phyloP scores from a whole-genome alignment of 768 basidiomycete genomes.

The Psilocybe sp. region DNA sequence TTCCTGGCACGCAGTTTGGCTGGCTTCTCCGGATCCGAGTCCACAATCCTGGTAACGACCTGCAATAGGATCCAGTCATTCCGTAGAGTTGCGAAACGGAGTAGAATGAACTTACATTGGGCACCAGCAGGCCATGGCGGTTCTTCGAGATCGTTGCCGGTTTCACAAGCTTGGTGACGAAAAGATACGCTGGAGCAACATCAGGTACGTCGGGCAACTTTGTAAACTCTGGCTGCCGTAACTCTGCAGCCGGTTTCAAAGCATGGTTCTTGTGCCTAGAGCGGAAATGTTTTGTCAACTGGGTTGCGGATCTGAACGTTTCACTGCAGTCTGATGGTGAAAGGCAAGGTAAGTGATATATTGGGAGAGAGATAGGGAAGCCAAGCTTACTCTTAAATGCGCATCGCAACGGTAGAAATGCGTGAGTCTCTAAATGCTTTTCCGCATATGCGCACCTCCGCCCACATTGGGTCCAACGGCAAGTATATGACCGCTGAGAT shows the following conservation, averaged over 20 bases:
- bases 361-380: background rate
- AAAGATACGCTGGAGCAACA: slow-evolving; percentile 47
- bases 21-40: slow-evolving; percentile 17
- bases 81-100: background rate
- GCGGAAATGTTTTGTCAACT: slow-evolving; percentile 50
- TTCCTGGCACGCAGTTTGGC: slow-evolving; percentile 13
- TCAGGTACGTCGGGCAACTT: slow-evolving; percentile 36
- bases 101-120: background rate
- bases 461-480: slow-evolving; percentile 60
- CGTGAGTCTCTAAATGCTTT: slow-evolving; percentile 58
- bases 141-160: slow-evolving; percentile 40
- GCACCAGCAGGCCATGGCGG: slow-evolving; percentile 54
- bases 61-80: slow-evolving; percentile 16
- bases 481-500: slow-evolving; percentile 36
- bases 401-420: slow-evolving; percentile 38
- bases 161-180: slow-evolving; percentile 40
- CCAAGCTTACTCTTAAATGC: slow-evolving; percentile 46
- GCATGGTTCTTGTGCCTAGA: slow-evolving; percentile 30
- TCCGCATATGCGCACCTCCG: slow-evolving; percentile 33
- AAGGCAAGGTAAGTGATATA: slow-evolving; percentile 7
- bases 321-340: slow-evolving; percentile 48
- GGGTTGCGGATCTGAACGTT: slow-evolving; percentile 41
- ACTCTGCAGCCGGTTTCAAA: slow-evolving; percentile 33
- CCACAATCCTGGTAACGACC: slow-evolving; percentile 38
- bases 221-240: slow-evolving; percentile 27